Percentiles rank a stretch among this genome's conserved stretches.
Evolutionary conservation across 192 early-diverging fungal genomes (phyloP).

Genomic region (Funneliformis geosporum): DNA sequence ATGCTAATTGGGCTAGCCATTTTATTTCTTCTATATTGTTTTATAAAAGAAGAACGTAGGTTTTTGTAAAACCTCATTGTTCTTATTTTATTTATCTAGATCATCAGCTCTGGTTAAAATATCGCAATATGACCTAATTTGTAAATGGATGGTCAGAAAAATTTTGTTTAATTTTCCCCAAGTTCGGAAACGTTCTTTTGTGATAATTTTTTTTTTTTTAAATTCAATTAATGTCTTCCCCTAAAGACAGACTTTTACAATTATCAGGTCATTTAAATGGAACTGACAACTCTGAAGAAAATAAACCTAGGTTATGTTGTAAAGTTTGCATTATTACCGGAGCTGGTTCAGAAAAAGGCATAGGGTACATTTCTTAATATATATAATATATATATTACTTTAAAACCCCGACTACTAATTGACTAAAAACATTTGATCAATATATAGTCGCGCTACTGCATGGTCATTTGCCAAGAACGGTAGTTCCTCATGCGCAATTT

Average conservation of each 20-base stretch:
- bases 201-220: background rate
- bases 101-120: no score
- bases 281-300: background rate
- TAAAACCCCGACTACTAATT: background rate
- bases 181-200: no score
- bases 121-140: slow-evolving; percentile 26
- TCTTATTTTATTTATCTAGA: background rate
- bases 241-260: background rate
- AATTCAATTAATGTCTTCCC: background rate
- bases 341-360: slow-evolving; percentile 49
- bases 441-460: slow-evolving; percentile 44
- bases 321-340: slow-evolving; percentile 59
- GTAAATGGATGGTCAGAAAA: no score
- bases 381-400: background rate
- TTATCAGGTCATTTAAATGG: background rate
- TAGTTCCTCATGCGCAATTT: background rate
- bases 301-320: slow-evolving; percentile 29
- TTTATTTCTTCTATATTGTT: background rate
- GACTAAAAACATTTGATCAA: background rate
- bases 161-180: no score
- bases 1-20: slow-evolving; percentile 41
- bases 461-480: slow-evolving; percentile 35
- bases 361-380: slow-evolving; percentile 46
- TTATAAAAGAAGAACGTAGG: background rate
- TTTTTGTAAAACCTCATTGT: background rate